phyloP scores from a whole-genome alignment of 768 basidiomycete genomes.

The Peribolospora baueri region DNA sequence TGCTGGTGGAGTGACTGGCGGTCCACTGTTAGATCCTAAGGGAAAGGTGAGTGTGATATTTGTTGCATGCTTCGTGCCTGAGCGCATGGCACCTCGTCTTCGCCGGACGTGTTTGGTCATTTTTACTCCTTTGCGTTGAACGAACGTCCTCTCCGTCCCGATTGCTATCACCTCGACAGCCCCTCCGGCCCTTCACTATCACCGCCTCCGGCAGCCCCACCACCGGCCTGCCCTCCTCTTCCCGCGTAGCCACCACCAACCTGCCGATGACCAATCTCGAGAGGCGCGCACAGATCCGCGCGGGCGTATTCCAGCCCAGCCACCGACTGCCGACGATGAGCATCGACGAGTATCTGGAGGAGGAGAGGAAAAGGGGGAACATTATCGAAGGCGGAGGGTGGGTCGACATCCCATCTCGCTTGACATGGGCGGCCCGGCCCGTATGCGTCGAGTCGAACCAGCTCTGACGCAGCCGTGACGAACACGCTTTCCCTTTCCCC shows the following conservation, averaged over 20 bases:
- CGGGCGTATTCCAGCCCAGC: slow-evolving; percentile 59
- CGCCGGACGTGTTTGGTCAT: too few relatives aligned
- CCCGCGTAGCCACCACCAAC: not conserved
- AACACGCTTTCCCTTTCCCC: not conserved
- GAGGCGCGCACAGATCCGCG: slow-evolving; percentile 46
- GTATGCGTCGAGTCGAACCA: not conserved
- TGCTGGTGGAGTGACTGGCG: slow-evolving; percentile 17
- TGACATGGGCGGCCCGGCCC: too few relatives aligned
- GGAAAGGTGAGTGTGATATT: slow-evolving; percentile 37
- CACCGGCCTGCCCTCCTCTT: slow-evolving; percentile 8
- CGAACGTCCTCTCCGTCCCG: slow-evolving; percentile 2
- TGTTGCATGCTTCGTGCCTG: too few relatives aligned
- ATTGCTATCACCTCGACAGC: slow-evolving; percentile 25
- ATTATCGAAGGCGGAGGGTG: slow-evolving; percentile 73
- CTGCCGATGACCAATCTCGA: slow-evolving; percentile 4
- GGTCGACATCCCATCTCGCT: slow-evolving; percentile 14
- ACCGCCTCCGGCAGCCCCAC: slow-evolving; percentile 34
- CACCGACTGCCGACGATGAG: slow-evolving; percentile 84
- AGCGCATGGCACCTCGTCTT: too few relatives aligned
- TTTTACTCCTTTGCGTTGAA: too few relatives aligned
- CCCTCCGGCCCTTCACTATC: slow-evolving; percentile 76
- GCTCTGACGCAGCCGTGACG: slow-evolving; percentile 7
- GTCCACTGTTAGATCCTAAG: slow-evolving; percentile 42
- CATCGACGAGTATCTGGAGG: slow-evolving; percentile 76
- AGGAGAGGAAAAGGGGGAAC: slow-evolving; percentile 60